These are phyloP conservation scores for Smittium culicis DNA, from an alignment of 371 early-diverging fungal species.

Conservation along the genomic window DNA sequence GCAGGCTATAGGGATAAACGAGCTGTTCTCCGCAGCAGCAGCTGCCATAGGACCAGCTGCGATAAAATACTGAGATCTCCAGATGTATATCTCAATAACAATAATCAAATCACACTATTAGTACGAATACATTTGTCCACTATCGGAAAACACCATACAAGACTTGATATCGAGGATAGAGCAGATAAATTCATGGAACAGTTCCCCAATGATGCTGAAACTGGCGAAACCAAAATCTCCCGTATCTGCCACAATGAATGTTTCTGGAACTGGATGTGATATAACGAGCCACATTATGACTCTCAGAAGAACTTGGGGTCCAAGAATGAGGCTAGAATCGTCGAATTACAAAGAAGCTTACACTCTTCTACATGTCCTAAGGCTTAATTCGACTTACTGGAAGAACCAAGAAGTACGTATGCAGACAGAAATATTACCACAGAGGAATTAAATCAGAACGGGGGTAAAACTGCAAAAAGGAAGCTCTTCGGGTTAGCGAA, in stretches of 20 bases:
- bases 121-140: background rate
- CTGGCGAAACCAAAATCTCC: background rate
- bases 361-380: background rate
- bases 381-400: background rate
- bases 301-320: background rate
- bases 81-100: background rate
- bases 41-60: background rate
- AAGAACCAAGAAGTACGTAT: background rate
- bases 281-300: background rate
- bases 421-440: background rate
- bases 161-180: background rate
- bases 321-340: background rate
- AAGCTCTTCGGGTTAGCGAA: background rate
- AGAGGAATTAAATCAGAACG: background rate
- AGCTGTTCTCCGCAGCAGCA: constrained; percentile 3
- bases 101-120: background rate
- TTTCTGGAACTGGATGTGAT: constrained; percentile 1
- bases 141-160: background rate
- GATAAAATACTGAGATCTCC: background rate
- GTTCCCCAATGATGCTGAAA: background rate
- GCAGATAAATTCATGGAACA: background rate
- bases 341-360: background rate
- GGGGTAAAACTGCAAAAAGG: background rate
- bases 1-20: constrained; percentile 12
- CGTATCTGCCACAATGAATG: constrained; percentile 4